Evolutionary conservation across 2,329 filamentous ascomycete species (phyloP), one percentile per base, ranked within the genome.

Genomic region (Alternaria gansuensis): DNA sequence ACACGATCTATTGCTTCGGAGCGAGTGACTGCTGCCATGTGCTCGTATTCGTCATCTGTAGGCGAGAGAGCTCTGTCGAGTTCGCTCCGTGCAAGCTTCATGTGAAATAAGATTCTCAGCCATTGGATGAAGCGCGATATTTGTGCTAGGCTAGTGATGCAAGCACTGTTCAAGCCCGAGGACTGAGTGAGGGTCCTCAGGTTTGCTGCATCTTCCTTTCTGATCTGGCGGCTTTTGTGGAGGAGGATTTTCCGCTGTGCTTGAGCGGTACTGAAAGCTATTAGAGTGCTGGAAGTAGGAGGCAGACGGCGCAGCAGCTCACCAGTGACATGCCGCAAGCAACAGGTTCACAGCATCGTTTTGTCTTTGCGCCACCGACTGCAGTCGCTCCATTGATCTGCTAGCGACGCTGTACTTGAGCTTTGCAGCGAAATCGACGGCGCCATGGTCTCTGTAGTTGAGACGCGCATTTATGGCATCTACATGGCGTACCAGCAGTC

Each of bases 221-320:
- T 70, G 36, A 76, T 76, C 41, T 76, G 72, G 43, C 73, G 71
- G 48, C 71, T 74, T 54, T 77, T 77, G 63, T 77, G 66, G 21
- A 77, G 63, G 10, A 77, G 54, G 11, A 77, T 77, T 59, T 77
- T 77, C 51, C 75, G 69, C 48, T 77, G 75, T 33, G 75, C 75
- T 75, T 77, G 57, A 60, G 69, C 58, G 69, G 74, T 50, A 69
- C 75, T 63, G 68, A 65, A 14, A 39, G 28, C n/a, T 34, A 64
- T 75, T 63, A 75, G 70, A 44, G 17, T n/a, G 23, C 24, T 5
- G 43, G 28, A 17, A 7, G 3, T 29, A 2, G 26, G 31, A n/a
- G 17, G 21, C 17, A 48, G 8, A 24, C 17, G 23, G 23, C 29
- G 1, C 29, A 36, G 13, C 33, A 39, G 44, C 68, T 64, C 54